Evolutionary conservation across 148 eudicot genomes (phyloP).

Genomic region (Salicornia ramosissima): DNA sequence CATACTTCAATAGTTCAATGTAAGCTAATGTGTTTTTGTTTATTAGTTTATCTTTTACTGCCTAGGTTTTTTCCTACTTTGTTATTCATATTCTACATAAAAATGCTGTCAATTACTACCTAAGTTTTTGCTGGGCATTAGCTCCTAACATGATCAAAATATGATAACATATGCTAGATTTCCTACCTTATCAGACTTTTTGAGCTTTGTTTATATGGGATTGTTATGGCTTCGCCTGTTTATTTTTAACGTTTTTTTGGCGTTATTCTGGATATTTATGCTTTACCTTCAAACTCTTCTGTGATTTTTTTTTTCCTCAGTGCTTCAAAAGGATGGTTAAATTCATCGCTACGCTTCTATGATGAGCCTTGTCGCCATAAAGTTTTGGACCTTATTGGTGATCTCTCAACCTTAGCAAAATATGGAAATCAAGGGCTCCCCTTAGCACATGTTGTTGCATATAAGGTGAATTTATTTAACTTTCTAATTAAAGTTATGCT

Average conservation of each 20-base stretch:
- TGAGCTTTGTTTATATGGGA: background rate
- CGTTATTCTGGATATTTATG: too few species aligned
- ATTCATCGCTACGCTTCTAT: conserved; percentile 56
- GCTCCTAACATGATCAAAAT: too few species aligned
- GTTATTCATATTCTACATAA: too few species aligned
- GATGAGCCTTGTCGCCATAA: conserved; percentile 96
- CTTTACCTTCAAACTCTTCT: too few species aligned
- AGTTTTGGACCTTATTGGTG: conserved; percentile 91
- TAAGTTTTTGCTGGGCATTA: too few species aligned
- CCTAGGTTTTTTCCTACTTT: too few species aligned
- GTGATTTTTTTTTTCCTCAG: conserved; percentile 44
- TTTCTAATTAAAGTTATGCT: background rate
- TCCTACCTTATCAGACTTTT: background rate
- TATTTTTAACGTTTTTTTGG: too few species aligned
- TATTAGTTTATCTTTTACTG: too few species aligned
- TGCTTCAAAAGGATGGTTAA: conserved; percentile 73
- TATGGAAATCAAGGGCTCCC: conserved; percentile 92
- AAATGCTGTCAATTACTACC: too few species aligned
- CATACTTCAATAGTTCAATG: background rate
- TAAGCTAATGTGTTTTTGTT: background rate
- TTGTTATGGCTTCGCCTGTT: background rate
- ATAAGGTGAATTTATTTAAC: conserved; percentile 49
- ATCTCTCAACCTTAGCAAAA: conserved; percentile 71
- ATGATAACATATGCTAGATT: background rate
- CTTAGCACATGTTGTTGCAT: conserved; percentile 67